These are phyloP conservation scores for Choanephora cucurbitarum DNA, from an alignment of 371 early-diverging fungal species.

Conservation along the genomic window DNA sequence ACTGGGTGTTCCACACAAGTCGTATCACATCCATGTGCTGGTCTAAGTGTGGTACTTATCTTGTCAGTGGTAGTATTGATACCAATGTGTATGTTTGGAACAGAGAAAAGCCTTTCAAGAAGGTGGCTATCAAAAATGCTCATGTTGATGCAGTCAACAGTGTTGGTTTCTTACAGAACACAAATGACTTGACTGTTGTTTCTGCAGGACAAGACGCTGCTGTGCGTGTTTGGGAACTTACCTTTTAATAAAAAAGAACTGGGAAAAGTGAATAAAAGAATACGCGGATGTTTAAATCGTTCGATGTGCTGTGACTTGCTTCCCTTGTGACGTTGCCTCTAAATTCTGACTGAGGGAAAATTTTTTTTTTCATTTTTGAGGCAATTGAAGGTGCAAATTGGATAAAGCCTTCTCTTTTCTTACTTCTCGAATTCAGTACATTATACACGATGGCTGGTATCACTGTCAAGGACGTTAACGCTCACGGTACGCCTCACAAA, in stretches of 20 bases:
- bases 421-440: conserved; percentile 30
- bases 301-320: background rate
- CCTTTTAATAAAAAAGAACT: conserved; percentile 10
- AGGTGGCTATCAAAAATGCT: conserved; percentile 79
- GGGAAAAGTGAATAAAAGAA: background rate
- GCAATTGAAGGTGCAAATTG: conserved; percentile 1
- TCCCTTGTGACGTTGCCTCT: background rate
- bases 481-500: conserved; percentile 59
- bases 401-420: conserved; percentile 28
- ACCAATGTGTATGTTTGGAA: conserved; percentile 92
- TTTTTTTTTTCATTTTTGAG: conserved; percentile 19
- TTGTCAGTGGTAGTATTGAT: conserved; percentile 86
- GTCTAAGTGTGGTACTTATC: conserved; percentile 74
- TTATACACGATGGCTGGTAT: conserved; percentile 58
- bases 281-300: background rate
- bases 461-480: conserved; percentile 95
- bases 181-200: conserved; percentile 59
- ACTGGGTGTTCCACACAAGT: conserved; percentile 93
- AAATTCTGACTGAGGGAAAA: conserved; percentile 6
- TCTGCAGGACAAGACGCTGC: conserved; percentile 83
- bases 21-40: conserved; percentile 80
- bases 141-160: conserved; percentile 82
- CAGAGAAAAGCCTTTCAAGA: conserved; percentile 75
- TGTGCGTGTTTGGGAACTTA: conserved; percentile 75
- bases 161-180: conserved; percentile 61